Base-by-base conservation (phyloP, 2,329 filamentous ascomycete genomes). In the Pseudogymnoascus sp. region DNA sequence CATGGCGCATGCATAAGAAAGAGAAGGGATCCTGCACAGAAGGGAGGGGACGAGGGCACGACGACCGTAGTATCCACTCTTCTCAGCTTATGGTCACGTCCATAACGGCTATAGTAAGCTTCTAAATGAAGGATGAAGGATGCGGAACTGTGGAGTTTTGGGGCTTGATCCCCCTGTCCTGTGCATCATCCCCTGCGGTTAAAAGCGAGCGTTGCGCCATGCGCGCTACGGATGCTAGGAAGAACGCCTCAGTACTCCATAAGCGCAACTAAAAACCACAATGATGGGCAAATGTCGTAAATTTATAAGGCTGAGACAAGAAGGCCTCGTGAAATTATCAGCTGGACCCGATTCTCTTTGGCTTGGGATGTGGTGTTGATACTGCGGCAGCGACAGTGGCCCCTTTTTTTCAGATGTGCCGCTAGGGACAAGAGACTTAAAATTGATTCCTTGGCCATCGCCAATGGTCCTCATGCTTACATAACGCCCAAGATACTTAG, bases 1-100 rank as follows among this genome's bases (percentile, higher is more conserved):
- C 90, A 19, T 96, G 90, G 90, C 83, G 95, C 59, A 91, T 85
- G 84, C 44, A 86, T 95, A 72, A 91, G 24, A 29, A 53, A 16
- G 44, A 53, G 44, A 29, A 53, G 6, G 21, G 21, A 6, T 8
- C 21, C 13, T 26, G 13, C 5, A 14, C 19, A 4, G 5, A 24
- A 44, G 14, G 14, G 14, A 29, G 21, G 24, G 24, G 24, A 53
- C 7, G 24, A 53, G 14, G 24, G 44, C 14, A 53, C 4, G 24
- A 31, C 29, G 24, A n/a, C 44, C 16, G 26, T 29, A 16, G 7
- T 53, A 29, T 29, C 24, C 44, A 29, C 44, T 16, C 24, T n/a
- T 29, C 24, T 31, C 8, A 53, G 24, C 44, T 53, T 3, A 1
- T 14, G 31, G 44, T 29, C n/a, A 53, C 44, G 10, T 14, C 42